Base-by-base conservation (phyloP, 371 early-diverging fungal species). In the Gilbertella persicaria region DNA sequence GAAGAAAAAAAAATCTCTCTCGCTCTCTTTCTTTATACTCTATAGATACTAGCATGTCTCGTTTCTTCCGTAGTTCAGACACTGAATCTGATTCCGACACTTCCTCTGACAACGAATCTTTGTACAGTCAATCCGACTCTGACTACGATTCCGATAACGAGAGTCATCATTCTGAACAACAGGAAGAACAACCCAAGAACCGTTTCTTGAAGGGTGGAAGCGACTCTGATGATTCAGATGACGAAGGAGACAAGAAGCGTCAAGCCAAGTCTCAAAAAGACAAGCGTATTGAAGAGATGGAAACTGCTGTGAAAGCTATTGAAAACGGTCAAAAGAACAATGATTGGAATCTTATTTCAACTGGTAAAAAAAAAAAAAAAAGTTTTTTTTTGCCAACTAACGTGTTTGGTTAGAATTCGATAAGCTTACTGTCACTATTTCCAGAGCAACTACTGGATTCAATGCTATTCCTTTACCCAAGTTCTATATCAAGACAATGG, bases 271-370 rank as follows among this genome's bases (percentile, higher is more conserved):
- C 88, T 41, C 87, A 86, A 55, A 91, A 89, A 67, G 95, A 96
- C 66, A 96, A 95, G 82, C 85, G 90, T 46, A 74, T 87, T 26
- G 85, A 84, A 19, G 86, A 83, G 60, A 79, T 88, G 68, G 81
- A 83, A 52, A 70, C 54, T 49, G 78, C 82, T 21, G 76, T 80
- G 40, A 82, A 82, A 50, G 73, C 78, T 16, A 80, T 94, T 51
- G 79, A 85, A 50, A 89, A 90, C 60, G 88, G 85, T 16, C 75
- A 80, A 70, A 93, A 93, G 79, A 91, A 90, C 53, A 88, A 88
- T 69, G 93, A 96, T 76, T 97, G 95, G 94, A 84, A 84, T 53
- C 78, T 85, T 53, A 85, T 91, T 61, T 80, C 88, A 53, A 86
- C 80, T 63, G 92, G 92, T 91, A 80, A 58, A 59, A 35, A 29